A percentile compares a stretch with the other conserved stretches of the same genome.
These are phyloP conservation scores for Phaffia rhodozyma DNA, from an alignment of 1,284 basidiomycete species.

Conservation along the genomic window DNA sequence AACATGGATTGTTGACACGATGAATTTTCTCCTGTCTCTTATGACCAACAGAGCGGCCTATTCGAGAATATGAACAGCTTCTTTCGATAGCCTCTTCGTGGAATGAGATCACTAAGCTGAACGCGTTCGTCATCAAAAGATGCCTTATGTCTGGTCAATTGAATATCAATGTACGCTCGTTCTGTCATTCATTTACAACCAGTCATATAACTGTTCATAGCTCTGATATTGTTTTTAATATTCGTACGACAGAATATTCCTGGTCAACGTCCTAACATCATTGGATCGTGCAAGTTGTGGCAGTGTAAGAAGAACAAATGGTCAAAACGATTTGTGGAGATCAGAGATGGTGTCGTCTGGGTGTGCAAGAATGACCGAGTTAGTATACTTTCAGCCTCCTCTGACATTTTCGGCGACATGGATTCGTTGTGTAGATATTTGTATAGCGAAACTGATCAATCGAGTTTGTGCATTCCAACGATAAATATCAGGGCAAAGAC, in stretches of 20 bases:
- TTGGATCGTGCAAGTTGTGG: slow-evolving; percentile 60
- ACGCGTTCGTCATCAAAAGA: slow-evolving; percentile 61
- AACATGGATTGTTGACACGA: slow-evolving; percentile 8
- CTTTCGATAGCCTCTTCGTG: slow-evolving; percentile 63
- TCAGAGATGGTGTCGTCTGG: slow-evolving; percentile 71
- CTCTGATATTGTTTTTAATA: not conserved
- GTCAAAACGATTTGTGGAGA: slow-evolving; percentile 74
- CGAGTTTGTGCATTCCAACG: not conserved
- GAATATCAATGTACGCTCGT: slow-evolving; percentile 45
- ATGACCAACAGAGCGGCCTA: slow-evolving; percentile 55
- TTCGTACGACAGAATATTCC: slow-evolving; percentile 17
- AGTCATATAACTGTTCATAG: slow-evolving; percentile 17
- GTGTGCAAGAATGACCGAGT: slow-evolving; percentile 76
- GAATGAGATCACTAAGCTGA: slow-evolving; percentile 64
- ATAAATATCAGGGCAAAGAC: slow-evolving; percentile 56
- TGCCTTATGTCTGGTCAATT: slow-evolving; percentile 50
- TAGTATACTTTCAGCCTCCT: slow-evolving; percentile 22
- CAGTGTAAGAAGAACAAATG: slow-evolving; percentile 79
- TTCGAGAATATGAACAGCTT: slow-evolving; percentile 67
- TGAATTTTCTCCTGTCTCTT: not conserved
- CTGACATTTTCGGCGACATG: not conserved
- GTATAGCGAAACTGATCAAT: not conserved
- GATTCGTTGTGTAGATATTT: too few species aligned
- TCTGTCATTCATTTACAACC: slow-evolving; percentile 4
- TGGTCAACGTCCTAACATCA: slow-evolving; percentile 2